Conservation (phyloP, 768 basidiomycete genomes). For the Mycena kentingensis region DNA sequence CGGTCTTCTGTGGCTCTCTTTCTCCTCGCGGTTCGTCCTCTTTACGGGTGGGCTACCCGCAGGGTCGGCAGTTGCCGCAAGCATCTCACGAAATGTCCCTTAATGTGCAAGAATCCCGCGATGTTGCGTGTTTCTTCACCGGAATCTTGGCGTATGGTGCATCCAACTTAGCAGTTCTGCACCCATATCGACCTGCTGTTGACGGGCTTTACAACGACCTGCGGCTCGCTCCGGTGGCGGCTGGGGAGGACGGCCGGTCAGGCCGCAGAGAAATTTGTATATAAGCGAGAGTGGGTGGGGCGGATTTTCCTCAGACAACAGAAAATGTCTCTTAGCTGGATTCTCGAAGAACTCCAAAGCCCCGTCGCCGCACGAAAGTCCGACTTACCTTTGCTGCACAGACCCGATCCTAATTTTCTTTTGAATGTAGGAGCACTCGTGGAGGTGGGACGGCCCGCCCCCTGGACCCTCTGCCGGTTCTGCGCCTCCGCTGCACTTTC, state of each 20-base stretch:
- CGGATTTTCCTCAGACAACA: background rate
- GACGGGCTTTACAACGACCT: background rate
- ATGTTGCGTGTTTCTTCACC: background rate
- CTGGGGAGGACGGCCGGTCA: background rate
- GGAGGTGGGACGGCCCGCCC: background rate
- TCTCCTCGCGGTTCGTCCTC: background rate
- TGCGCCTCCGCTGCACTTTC: background rate
- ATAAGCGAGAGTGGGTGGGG: background rate
- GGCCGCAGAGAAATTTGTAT: constrained; percentile 16
- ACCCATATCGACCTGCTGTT: background rate
- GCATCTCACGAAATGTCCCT: constrained; percentile 11
- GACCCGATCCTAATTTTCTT: too few species aligned
- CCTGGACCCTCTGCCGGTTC: constrained; percentile 17
- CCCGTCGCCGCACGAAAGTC: constrained; percentile 14
- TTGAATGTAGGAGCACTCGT: background rate
- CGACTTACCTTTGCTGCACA: background rate
- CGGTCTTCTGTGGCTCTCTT: background rate
- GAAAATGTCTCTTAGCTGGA: background rate
- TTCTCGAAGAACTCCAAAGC: constrained; percentile 10
- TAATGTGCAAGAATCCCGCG: constrained; percentile 4
- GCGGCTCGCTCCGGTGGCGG: constrained; percentile 11
- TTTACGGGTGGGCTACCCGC: background rate
- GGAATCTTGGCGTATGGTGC: background rate
- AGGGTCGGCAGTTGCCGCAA: background rate
- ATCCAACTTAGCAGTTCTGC: background rate